phyloP scores from a whole-genome alignment of 164 flowering plant species.

The Magnolia changhungtana region DNA sequence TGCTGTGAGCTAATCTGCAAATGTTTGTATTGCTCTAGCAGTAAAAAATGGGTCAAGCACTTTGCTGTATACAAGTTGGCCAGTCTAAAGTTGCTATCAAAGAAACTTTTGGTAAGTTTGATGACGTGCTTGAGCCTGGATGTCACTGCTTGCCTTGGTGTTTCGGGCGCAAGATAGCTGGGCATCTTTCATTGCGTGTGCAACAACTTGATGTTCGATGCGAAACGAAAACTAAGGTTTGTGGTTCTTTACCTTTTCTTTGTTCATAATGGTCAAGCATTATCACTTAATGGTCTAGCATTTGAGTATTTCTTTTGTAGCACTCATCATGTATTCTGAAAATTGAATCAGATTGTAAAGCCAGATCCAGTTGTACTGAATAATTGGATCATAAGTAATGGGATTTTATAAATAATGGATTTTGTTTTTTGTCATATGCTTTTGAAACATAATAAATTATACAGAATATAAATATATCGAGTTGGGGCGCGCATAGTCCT shows the following conservation, averaged over 20 bases:
- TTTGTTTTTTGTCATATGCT: neutral
- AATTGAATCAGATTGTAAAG: neutral
- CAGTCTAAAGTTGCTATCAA: slow-evolving; percentile 62
- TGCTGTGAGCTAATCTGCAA: neutral
- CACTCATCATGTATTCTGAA: neutral
- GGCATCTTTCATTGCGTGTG: slow-evolving; percentile 58
- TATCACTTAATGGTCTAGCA: neutral
- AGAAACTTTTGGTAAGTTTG: slow-evolving; percentile 61
- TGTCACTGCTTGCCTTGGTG: slow-evolving; percentile 77
- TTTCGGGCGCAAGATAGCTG: slow-evolving; percentile 56
- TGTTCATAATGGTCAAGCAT: neutral
- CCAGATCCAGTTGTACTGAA: neutral
- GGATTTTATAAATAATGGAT: neutral
- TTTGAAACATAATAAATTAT: neutral
- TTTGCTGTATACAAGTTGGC: slow-evolving; percentile 57
- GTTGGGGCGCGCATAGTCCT: neutral
- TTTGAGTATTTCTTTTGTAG: neutral
- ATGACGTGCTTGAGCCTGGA: slow-evolving; percentile 69
- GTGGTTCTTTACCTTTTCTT: neutral
- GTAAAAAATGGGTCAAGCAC: slow-evolving; percentile 43
- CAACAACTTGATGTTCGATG: slow-evolving; percentile 76
- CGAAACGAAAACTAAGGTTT: slow-evolving; percentile 75
- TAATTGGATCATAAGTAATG: neutral
- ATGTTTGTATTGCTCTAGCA: neutral
- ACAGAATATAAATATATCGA: neutral